These are phyloP conservation scores for Astraeus odoratus DNA, from an alignment of 768 basidiomycete genomes.

Conservation along the genomic window DNA sequence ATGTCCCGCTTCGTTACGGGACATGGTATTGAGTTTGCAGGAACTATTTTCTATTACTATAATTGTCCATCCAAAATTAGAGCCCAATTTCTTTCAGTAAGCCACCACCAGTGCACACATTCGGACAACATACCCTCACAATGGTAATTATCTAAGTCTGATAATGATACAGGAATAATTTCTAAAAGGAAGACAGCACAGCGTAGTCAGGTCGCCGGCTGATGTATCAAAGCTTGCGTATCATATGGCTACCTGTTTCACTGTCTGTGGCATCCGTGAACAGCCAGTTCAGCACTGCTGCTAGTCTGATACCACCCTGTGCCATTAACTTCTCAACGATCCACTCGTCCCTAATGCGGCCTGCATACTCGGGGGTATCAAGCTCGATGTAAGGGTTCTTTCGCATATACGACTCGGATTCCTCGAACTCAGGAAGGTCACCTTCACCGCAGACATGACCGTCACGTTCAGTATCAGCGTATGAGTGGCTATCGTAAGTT, in stretches of 20 bases:
- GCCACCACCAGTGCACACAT: no score
- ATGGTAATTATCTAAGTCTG: no score
- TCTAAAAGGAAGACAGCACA: no score
- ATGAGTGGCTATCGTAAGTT: conserved; percentile 27
- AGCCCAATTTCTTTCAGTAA: no score
- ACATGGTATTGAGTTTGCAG: no score
- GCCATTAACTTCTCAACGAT: conserved; percentile 78
- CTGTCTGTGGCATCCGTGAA: conserved; percentile 28
- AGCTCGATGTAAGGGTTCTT: conserved; percentile 54
- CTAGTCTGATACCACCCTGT: conserved; percentile 78
- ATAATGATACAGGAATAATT: no score
- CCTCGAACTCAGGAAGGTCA: not conserved
- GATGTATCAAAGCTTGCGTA: not conserved
- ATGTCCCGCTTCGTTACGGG: no score
- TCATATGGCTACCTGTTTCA: not conserved
- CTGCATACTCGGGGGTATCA: conserved; percentile 75
- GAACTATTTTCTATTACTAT: no score
- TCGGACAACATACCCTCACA: no score
- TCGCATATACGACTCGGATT: not conserved
- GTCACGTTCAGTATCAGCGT: conserved; percentile 9
- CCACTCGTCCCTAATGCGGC: conserved; percentile 56
- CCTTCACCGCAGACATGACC: not conserved
- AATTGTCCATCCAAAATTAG: no score
- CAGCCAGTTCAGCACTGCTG: conserved; percentile 73
- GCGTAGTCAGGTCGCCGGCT: not conserved